A percentile compares a stretch with the other conserved stretches of the same genome.
These are phyloP conservation scores for Camelina laxa DNA, from an alignment of 345 rosid genomes.

Conservation along the genomic window DNA sequence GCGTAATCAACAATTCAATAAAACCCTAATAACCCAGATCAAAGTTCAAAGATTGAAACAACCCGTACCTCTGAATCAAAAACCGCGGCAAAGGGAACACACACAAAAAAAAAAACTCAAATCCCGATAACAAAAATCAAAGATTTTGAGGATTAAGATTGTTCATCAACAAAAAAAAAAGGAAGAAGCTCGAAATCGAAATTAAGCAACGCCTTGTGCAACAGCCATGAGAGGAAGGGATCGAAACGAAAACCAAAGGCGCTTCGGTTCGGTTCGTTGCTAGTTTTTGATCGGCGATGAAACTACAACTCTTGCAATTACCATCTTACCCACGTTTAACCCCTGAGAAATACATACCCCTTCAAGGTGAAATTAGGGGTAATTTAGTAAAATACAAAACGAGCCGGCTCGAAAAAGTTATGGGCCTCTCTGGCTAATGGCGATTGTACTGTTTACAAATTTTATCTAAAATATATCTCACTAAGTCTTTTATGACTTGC, in stretches of 20 bases:
- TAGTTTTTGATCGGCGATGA: conserved; percentile 85
- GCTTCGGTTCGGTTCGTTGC: conserved; percentile 51
- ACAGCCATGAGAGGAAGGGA: conserved; percentile 62
- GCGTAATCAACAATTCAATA: conserved; percentile 6
- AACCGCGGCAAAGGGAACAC: conserved; percentile 34
- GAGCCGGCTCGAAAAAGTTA: conserved; percentile 35
- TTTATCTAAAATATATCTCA: neutral
- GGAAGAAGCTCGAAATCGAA: conserved; percentile 52
- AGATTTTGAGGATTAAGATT: conserved; percentile 26
- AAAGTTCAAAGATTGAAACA: conserved; percentile 31
- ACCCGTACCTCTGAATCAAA: conserved; percentile 45
- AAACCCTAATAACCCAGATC: conserved; percentile 51
- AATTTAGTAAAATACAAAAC: conserved; percentile 14
- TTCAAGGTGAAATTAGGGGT: conserved; percentile 19
- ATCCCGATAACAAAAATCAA: conserved; percentile 26
- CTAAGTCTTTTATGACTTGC: neutral
- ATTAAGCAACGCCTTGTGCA: conserved; percentile 52
- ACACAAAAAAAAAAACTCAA: conserved; percentile 5
- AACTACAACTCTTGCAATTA: conserved; percentile 45
- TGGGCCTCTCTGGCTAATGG: conserved; percentile 37
- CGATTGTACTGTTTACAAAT: conserved; percentile 26
- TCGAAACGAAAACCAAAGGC: conserved; percentile 34
- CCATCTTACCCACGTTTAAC: conserved; percentile 50
- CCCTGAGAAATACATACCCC: neutral
- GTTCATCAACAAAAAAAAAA: neutral